Evolutionary conservation across 441 rosid species (phyloP).

Genomic region (Iberis amara): DNA sequence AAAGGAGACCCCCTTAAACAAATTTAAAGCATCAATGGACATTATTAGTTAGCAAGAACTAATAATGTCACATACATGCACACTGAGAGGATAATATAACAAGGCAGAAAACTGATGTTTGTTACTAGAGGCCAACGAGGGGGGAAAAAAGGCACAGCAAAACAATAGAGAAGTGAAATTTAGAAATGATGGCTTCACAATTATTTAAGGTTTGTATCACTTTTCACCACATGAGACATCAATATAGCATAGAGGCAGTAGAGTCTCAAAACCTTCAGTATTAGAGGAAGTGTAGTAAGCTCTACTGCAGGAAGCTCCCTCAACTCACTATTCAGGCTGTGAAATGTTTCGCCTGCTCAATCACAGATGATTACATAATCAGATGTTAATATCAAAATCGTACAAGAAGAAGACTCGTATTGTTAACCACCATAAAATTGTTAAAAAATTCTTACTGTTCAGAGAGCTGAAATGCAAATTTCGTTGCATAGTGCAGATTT

Average conservation of each 20-base stretch:
- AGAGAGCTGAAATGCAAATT: slow-evolving; percentile 73
- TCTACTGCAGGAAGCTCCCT: slow-evolving; percentile 95
- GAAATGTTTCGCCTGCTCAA: slow-evolving; percentile 77
- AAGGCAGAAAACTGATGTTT: background rate
- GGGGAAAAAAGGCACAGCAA: slow-evolving; percentile 1
- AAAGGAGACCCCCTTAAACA: slow-evolving; percentile 8
- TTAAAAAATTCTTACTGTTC: slow-evolving; percentile 88
- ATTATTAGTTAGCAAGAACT: slow-evolving; percentile 11
- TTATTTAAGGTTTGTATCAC: background rate
- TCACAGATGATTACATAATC: slow-evolving; percentile 18
- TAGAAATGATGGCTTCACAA: background rate
- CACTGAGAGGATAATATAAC: slow-evolving; percentile 12
- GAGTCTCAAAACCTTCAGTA: slow-evolving; percentile 68
- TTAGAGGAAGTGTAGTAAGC: slow-evolving; percentile 83
- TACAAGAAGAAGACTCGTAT: background rate
- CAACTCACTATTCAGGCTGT: slow-evolving; percentile 69
- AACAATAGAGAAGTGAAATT: slow-evolving; percentile 9
- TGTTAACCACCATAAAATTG: slow-evolving; percentile 10
- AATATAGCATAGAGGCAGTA: slow-evolving; percentile 15
- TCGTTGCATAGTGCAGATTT: slow-evolving; percentile 76
- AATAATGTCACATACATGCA: background rate
- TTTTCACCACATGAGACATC: slow-evolving; percentile 10
- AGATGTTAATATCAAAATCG: background rate
- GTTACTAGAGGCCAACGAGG: background rate
- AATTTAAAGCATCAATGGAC: slow-evolving; percentile 12